Base-by-base conservation (phyloP, 305 asterid species). In the Fraxinus ornus region DNA sequence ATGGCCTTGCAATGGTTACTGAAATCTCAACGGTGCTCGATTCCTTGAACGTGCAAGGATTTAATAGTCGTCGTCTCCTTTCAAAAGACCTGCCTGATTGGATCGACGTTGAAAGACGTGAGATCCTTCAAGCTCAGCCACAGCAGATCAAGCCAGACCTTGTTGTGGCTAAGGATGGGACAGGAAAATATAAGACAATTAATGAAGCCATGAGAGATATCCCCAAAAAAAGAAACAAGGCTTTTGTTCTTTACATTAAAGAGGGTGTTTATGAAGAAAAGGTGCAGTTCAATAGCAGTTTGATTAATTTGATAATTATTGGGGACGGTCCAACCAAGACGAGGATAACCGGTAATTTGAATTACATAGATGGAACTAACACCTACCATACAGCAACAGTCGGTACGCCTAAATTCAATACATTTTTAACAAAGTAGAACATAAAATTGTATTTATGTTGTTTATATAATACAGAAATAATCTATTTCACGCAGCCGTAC, bases 271-370 rank as follows among this genome's bases (percentile, higher is more conserved):
- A 93, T 49, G 78, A 86, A 37, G 95, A 93, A 85, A 55, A 78
- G 62, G 88, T 93, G 36, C 37, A 33, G 39, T 75, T 93, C 47
- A 83, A 82, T 47, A 86, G 87, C 49, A 55, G 77, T 37, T 0
- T 78, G 39, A 85, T 82, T 0, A 74, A 87, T 70, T 19, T 93
- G 78, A 72, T 90, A 81, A 30, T 91, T 21, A 55, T 93, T 1
- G 97, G 97, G 0, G 97, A 93, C 47, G 97, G 95, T 28, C 93
- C 97, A 0, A 88, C 91, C 62, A 89, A 89, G 89, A 91, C 97
- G 0, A 90, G 78, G 87, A 93, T 93, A 70, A 93, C 95, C 2
- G 97, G 97, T 47, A 80, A 68, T 5, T 55, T 84, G 83, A 93
- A 90, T 88, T 90, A 22, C 85, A 86, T 84, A 0, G 97, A 90